A percentile compares a stretch with the other conserved stretches of the same genome.
Conservation (phyloP, 108 stramenopile genomes). For the Nitzschia sp. region DNA sequence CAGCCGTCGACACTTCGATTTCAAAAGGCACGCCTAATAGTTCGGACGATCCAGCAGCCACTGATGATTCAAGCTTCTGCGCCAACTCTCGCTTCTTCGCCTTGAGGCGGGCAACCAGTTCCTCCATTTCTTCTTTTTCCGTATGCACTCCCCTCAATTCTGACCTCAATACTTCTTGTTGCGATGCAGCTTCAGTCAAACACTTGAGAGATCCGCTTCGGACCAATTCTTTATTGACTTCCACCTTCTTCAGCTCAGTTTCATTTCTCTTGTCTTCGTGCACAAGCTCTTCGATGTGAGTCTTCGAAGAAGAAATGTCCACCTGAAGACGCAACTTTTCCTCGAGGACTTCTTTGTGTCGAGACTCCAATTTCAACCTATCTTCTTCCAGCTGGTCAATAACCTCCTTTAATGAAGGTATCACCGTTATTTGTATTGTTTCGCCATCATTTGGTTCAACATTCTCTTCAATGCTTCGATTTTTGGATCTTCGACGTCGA, state of each 20-base stretch:
- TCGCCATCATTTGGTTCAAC: background rate
- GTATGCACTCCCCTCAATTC: background rate
- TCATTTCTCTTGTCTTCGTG: background rate
- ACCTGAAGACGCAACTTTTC: background rate
- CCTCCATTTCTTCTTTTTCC: background rate
- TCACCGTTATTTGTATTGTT: background rate
- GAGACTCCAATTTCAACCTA: background rate
- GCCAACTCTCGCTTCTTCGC: background rate
- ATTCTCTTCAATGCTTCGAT: background rate
- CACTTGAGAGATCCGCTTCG: background rate
- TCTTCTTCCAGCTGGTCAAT: background rate
- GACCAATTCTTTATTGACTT: constrained; percentile 1
- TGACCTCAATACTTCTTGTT: background rate
- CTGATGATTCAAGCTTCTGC: background rate
- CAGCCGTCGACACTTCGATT: background rate
- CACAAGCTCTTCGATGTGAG: background rate
- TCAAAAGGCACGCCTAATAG: background rate
- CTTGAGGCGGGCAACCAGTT: background rate
- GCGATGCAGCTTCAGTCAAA: background rate
- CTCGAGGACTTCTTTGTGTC: background rate
- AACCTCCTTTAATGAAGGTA: background rate
- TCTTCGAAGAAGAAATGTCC: background rate
- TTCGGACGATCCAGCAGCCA: background rate
- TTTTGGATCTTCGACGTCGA: background rate
- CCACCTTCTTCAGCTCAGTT: background rate